Percentiles rank a stretch among this genome's conserved stretches.
Conservation (phyloP, 352 stramenopile genomes). For the Elongisporangium anandrum region DNA sequence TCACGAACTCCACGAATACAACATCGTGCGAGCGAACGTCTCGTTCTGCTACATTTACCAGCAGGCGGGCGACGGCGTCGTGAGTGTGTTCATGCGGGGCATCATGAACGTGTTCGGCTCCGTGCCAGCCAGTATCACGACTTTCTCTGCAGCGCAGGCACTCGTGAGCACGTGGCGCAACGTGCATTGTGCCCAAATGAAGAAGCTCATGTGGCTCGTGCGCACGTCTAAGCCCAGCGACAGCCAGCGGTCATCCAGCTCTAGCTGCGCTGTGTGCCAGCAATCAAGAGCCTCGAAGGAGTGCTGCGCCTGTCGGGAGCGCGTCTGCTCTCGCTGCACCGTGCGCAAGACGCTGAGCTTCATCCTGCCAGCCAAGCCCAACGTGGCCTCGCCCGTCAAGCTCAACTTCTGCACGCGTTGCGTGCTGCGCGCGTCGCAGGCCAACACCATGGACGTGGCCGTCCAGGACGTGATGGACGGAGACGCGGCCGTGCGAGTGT, state of each 20-base stretch:
- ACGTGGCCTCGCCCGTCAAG: slow-evolving; percentile 15
- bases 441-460: slow-evolving; percentile 27
- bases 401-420: slow-evolving; percentile 29
- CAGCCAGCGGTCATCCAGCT: background rate
- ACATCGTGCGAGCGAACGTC: slow-evolving; percentile 24
- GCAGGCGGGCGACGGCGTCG: slow-evolving; percentile 13
- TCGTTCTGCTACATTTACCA: slow-evolving; percentile 26
- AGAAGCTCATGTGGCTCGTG: background rate
- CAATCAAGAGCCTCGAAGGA: background rate
- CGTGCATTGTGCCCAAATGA: slow-evolving; percentile 1
- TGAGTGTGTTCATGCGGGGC: slow-evolving; percentile 35
- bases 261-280: background rate
- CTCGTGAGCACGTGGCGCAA: slow-evolving; percentile 5
- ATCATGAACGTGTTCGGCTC: slow-evolving; percentile 16
- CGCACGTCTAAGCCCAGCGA: background rate
- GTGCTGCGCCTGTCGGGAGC: background rate
- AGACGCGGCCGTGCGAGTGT: background rate
- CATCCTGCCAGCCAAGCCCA: slow-evolving; percentile 17
- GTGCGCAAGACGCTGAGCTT: slow-evolving; percentile 7
- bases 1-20: slow-evolving; percentile 11
- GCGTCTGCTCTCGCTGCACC: background rate
- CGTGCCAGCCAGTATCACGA: background rate
- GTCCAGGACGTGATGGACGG: slow-evolving; percentile 16
- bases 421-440: slow-evolving; percentile 20
- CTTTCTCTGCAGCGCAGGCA: background rate